Evolutionary conservation across 164 flowering plant genomes (phyloP), one percentile per base, ranked within the genome.

Genomic region (Stephania japonica): DNA sequence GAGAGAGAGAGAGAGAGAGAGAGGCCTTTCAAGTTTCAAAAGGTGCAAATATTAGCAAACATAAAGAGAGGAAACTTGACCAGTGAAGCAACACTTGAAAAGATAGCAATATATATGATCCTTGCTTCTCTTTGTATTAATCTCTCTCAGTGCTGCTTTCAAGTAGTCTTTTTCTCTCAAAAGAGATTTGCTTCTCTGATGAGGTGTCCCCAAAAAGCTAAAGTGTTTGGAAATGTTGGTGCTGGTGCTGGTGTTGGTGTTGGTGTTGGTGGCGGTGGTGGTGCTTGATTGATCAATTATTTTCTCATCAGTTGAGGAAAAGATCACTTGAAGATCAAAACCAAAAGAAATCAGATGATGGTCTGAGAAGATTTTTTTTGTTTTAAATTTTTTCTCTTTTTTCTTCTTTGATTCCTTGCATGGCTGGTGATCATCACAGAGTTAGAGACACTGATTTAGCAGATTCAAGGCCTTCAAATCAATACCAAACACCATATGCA

Each of bases 361-460:
- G 78, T 79, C 67, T 86, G 84, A 85, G 77, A 53, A 69, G 42
- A 47, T 68, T 73, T 38, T 44, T 70, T 56, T 56, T 56, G 1
- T 56, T 56, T 10, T 56, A 53, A 53, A 0, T 18, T 56, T 56
- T 10, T 49, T 49, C 1, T 0, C 1, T 10, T 1, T 49, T 49
- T 49, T 1, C 5, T 10, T 49, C 18, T 32, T 32, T 32, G 38
- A 32, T 32, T 32, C 38, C 14, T 78, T 90, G 91, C 92, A 95
- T 90, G 98, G 96, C 87, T 78, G 84, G 79, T 79, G 86, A 91
- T 32, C 4, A 32, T 32, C 38, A 32, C 21, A 83, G 97, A 79
- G 67, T 89, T 82, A 90, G 87, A 76, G 90, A 83, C 74, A 82
- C 87, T 73, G 87, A 86, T 81, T 78, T 90, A 42, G 81, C 97